Evolutionary conservation across 75 land plant genomes (phyloP), one percentile per base, ranked within the genome.

Genomic region (Picea sitchensis): DNA sequence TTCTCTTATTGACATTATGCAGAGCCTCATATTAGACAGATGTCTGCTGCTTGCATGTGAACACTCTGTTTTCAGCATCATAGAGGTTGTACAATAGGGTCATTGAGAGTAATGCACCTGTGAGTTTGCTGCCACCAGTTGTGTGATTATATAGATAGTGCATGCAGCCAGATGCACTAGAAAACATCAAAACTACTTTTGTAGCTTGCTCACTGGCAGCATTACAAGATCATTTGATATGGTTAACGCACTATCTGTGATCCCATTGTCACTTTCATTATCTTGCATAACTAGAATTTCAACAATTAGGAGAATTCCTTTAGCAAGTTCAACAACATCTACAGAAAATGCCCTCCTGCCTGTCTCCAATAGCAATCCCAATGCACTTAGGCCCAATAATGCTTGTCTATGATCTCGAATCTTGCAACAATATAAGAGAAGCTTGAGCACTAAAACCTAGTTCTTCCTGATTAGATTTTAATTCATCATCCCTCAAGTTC

Each of bases 371-470:
- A 97, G 94, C 77, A 97, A 78, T 36, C 82, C 95, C 72, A 97
- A 77, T 44, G 98, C 99, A 38, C 99, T 98, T 47, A 95, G 61
- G 14, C 86, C 90, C 65, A 97, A 75, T 73, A 95, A 88, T 14
- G 96, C 94, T 60, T 87, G 84, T 57, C 95, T 84, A 65, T 97
- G 94, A 51, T 92, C 99, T 38, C 94, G 86, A 76, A 92, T 95
- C 85, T 97, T 97, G 81, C 98, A 97, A 83, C 99, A 97, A 76
- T 90, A 91, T 92, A 91, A 91, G 11, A 97, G 92, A 31, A 97
- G 94, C 83, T 95, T 90, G 72, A 97, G 90, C 36, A 95, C 94
- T 13, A 93, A 86, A 61, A 83, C 80, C 78, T 36, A n/a, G n/a
- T n/a, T n/a, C n/a, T n/a, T n/a, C n/a, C n/a, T n/a, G n/a, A n/a